Conservation (phyloP, 495 filamentous ascomycete genomes). For the Tuber umbilicatum region DNA sequence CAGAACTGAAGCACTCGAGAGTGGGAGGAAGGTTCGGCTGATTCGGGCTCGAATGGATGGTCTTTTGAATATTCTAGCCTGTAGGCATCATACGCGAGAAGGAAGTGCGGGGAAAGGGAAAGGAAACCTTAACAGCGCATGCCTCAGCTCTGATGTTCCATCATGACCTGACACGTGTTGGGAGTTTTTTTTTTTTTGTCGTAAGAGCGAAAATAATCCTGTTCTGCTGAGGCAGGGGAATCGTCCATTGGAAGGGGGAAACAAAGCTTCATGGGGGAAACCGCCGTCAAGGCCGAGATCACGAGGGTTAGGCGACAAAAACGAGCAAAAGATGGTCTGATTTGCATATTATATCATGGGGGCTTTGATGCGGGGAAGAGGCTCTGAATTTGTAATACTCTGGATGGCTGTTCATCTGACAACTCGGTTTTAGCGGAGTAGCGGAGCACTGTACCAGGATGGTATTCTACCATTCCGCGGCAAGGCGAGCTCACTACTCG, state of each 20-base stretch:
- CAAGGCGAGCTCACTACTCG: too few relatives aligned
- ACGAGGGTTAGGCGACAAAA: conserved; percentile 25
- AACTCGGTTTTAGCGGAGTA: not conserved
- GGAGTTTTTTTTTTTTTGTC: not conserved
- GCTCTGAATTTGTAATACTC: conserved; percentile 20
- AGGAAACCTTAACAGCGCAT: not conserved
- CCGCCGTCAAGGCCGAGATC: conserved; percentile 13
- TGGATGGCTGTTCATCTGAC: not conserved
- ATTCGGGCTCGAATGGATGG: not conserved
- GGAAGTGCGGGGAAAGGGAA: not conserved
- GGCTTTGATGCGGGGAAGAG: conserved; percentile 36
- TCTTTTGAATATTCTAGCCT: not conserved
- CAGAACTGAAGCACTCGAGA: not conserved
- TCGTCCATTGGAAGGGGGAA: not conserved
- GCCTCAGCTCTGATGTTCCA: not conserved
- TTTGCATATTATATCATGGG: conserved; percentile 26
- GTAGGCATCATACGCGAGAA: not conserved
- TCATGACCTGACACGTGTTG: not conserved
- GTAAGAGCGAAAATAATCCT: not conserved
- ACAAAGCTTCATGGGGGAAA: not conserved
- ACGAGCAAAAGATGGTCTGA: conserved; percentile 31
- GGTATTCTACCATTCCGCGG: too few relatives aligned
- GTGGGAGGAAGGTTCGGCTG: not conserved
- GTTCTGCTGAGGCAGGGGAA: not conserved
- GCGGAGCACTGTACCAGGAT: too few relatives aligned